Evolutionary conservation across 1,284 basidiomycete species (phyloP), one percentile per base, ranked within the genome.

Genomic region (Ceratobasidium sp.): DNA sequence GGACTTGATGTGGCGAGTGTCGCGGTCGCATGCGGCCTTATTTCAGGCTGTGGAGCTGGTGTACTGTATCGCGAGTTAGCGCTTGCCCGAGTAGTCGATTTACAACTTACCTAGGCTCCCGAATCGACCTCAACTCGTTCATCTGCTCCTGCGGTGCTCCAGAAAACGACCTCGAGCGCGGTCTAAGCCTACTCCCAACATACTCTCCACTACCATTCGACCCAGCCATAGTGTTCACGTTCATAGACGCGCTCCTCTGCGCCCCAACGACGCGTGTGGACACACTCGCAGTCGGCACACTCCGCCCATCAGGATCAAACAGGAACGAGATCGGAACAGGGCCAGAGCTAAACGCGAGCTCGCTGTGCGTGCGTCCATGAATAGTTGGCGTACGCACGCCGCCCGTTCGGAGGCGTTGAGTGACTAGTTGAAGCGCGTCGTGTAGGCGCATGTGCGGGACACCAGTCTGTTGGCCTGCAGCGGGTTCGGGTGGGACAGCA

Each of bases 121-220:
- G 50, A 38, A 73, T 28, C 40, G 69, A 61, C 50, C 68, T 26
- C 33, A 77, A 56, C 15, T 48, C 59, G n/a, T 28, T 38, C 20
- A 17, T 84, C 79, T 23, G 86, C 84, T 79, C 90, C 57, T 66
- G 62, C 46, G 56, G 78, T 26, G 93, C 91, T 1, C 89, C 90
- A 28, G 92, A 94, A 82, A 94, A 94, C 78, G 92, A 93, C 80
- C 92, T 85, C 26, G 92, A 94, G 26, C 93, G 85, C 1, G 92
- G 93, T 7, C 93, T 84, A 12, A 85, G 81, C 7, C 28, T 76
- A 26, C 73, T 76, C 20, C 73, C 73, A 13, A 76, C 73, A 46
- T 66, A 57, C 50, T 66, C 73, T 20, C 73, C 50, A 15, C 38
- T 17, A 40, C 23, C 23, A 23, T 4, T 40, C 70, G 70, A 7